A percentile compares a stretch with the other conserved stretches of the same genome.
These are phyloP conservation scores for Dillenia turbinata DNA, from an alignment of 164 flowering plant genomes.

Conservation along the genomic window DNA sequence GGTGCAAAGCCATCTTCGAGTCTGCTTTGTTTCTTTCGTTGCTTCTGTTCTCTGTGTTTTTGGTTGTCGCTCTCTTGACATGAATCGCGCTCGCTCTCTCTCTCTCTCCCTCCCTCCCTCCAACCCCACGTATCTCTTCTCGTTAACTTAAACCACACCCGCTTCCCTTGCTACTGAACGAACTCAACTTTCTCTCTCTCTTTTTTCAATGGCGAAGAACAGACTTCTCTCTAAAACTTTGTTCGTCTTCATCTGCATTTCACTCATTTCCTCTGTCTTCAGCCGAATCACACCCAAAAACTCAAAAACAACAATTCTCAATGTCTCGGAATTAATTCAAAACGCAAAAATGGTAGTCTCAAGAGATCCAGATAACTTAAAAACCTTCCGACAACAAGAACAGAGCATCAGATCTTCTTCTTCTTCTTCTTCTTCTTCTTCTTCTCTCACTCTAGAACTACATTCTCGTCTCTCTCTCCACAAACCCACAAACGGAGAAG, in stretches of 20 bases:
- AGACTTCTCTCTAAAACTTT: conserved; percentile 1
- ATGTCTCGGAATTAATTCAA: conserved; percentile 44
- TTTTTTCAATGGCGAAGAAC: conserved; percentile 8
- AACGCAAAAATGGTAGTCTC: conserved; percentile 11
- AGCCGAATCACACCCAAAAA: conserved; percentile 18
- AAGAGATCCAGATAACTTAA: conserved; percentile 7
- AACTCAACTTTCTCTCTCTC: neutral
- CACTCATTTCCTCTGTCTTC: conserved; percentile 13
- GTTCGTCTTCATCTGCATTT: conserved; percentile 4
- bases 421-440: conserved; percentile 6
- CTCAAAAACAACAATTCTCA: conserved; percentile 33
- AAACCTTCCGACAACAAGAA: conserved; percentile 6
- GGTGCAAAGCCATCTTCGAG: too few relatives aligned
- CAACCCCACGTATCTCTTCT: too few relatives aligned
- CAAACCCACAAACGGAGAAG: conserved; percentile 24
- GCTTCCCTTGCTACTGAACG: too few relatives aligned
- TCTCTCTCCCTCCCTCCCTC: too few relatives aligned
- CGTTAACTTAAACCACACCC: too few relatives aligned
- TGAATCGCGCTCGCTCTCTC: too few relatives aligned
- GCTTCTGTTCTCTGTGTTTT: too few relatives aligned
- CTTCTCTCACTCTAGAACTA: conserved; percentile 30
- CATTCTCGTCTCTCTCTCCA: conserved; percentile 21
- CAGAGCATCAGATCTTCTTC: conserved; percentile 7
- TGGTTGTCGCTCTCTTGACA: too few relatives aligned
- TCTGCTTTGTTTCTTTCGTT: too few relatives aligned